Conservation (phyloP, 2,329 filamentous ascomycete species). For the Hymenoscyphus albidus region DNA sequence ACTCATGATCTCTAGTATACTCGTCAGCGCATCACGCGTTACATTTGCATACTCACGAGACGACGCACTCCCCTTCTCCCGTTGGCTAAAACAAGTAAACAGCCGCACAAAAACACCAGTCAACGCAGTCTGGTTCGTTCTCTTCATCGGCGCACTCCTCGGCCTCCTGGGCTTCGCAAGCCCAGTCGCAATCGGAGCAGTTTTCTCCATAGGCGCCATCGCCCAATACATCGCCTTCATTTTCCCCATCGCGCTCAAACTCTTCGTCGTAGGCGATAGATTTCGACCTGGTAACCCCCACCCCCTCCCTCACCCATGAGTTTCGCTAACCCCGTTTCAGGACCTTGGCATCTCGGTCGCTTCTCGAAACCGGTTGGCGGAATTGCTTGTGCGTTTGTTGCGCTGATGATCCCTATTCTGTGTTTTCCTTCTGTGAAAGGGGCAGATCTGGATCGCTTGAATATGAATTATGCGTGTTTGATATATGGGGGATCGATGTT, state of each 20-base stretch:
- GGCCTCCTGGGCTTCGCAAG: constrained; percentile 64
- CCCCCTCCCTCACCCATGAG: neutral
- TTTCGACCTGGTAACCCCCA: constrained; percentile 52
- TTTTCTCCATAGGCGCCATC: constrained; percentile 68
- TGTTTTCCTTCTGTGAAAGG: constrained; percentile 60
- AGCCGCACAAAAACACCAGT: constrained; percentile 59
- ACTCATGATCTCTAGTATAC: constrained; percentile 37
- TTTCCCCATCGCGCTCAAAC: constrained; percentile 54
- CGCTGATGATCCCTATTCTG: constrained; percentile 64
- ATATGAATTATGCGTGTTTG: constrained; percentile 67
- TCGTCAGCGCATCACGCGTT: constrained; percentile 62
- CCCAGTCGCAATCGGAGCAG: constrained; percentile 57
- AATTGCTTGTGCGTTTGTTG: constrained; percentile 55
- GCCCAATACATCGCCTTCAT: constrained; percentile 61
- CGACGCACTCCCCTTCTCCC: constrained; percentile 61
- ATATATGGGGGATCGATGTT: constrained; percentile 64
- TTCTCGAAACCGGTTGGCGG: constrained; percentile 55
- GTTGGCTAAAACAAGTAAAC: constrained; percentile 58
- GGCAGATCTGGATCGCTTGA: constrained; percentile 44
- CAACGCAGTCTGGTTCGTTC: constrained; percentile 68
- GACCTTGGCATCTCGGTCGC: constrained; percentile 63
- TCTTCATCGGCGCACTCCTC: constrained; percentile 53
- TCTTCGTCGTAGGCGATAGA: constrained; percentile 56
- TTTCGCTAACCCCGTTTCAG: neutral
- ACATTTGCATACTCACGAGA: constrained; percentile 72